Conservation (phyloP, 2,329 filamentous ascomycete genomes). For the Ascochyta lentis region DNA sequence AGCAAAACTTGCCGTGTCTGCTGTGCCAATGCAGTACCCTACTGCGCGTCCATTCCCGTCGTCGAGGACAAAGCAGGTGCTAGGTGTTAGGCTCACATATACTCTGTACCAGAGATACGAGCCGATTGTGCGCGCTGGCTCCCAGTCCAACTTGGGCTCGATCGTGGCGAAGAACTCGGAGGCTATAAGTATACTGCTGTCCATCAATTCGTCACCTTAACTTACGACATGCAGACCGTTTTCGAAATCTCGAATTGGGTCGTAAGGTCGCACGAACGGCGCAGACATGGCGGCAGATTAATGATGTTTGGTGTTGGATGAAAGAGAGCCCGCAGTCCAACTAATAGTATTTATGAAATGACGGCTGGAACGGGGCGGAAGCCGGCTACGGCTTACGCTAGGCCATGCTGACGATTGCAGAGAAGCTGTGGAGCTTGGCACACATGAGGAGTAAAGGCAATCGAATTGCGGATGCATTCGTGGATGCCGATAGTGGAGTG, state of each 20-base stretch:
- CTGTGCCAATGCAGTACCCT: slow-evolving; percentile 49
- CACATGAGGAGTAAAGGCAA: too few relatives aligned
- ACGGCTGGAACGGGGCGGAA: too few relatives aligned
- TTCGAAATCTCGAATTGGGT: slow-evolving; percentile 24
- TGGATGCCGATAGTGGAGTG: too few relatives aligned
- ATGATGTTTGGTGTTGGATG: background rate
- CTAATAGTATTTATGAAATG: too few relatives aligned
- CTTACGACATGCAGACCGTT: slow-evolving; percentile 27
- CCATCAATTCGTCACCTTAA: background rate
- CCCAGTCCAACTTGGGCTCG: slow-evolving; percentile 27
- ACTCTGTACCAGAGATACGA: slow-evolving; percentile 44
- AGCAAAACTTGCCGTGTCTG: slow-evolving; percentile 35
- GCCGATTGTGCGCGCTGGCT: slow-evolving; percentile 40
- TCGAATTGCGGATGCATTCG: too few relatives aligned
- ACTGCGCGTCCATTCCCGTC: slow-evolving; percentile 40
- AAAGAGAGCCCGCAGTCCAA: background rate
- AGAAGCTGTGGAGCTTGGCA: too few relatives aligned
- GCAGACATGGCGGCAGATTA: slow-evolving; percentile 6
- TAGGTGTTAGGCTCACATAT: slow-evolving; percentile 39
- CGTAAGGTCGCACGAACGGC: slow-evolving; percentile 28
- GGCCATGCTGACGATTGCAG: too few relatives aligned
- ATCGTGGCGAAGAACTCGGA: slow-evolving; percentile 38
- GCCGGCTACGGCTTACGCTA: too few relatives aligned
- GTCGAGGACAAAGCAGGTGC: slow-evolving; percentile 47
- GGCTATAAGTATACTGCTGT: background rate